Percentiles rank a stretch among this genome's conserved stretches.
phyloP scores from a whole-genome alignment of 768 basidiomycete genomes.

The Boletus reticulatus region DNA sequence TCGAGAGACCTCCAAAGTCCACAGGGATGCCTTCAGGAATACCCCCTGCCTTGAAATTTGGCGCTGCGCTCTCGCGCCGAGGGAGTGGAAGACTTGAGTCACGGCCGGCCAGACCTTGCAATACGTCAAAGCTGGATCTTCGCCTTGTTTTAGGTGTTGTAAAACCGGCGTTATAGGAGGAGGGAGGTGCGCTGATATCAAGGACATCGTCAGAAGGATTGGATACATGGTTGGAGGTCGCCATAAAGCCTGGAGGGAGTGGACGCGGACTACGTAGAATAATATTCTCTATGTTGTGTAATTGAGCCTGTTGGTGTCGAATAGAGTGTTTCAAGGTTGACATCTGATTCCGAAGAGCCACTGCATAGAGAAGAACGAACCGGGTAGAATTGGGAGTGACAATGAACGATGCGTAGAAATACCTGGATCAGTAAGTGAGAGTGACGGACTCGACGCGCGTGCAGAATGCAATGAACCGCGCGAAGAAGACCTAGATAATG shows the following conservation, averaged over 20 bases:
- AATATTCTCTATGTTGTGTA: conserved; percentile 65
- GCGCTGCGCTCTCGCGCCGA: conserved; percentile 44
- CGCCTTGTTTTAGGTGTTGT: conserved; percentile 52
- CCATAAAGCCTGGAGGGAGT: conserved; percentile 40
- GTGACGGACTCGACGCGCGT: conserved; percentile 53
- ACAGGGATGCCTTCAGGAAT: conserved; percentile 77
- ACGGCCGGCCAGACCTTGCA: conserved; percentile 70
- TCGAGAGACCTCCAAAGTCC: conserved; percentile 43
- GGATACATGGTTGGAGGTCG: conserved; percentile 38
- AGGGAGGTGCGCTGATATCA: conserved; percentile 32
- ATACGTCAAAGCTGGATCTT: conserved; percentile 69
- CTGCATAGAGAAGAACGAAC: conserved; percentile 41
- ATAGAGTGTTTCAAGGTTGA: conserved; percentile 81
- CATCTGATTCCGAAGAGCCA: conserved; percentile 75
- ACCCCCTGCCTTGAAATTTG: conserved; percentile 42
- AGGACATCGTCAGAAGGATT: conserved; percentile 34
- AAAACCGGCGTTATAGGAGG: conserved; percentile 31
- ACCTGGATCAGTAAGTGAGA: conserved; percentile 68
- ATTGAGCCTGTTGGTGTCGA: conserved; percentile 79
- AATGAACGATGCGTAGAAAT: conserved; percentile 28
- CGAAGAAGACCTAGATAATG: conserved; percentile 48
- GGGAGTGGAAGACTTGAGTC: conserved; percentile 76
- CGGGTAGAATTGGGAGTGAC: conserved; percentile 18
- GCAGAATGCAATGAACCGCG: conserved; percentile 46
- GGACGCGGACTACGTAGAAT: conserved; percentile 68